phyloP scores from a whole-genome alignment of 495 filamentous ascomycete species.

The Xylaria longipes region DNA sequence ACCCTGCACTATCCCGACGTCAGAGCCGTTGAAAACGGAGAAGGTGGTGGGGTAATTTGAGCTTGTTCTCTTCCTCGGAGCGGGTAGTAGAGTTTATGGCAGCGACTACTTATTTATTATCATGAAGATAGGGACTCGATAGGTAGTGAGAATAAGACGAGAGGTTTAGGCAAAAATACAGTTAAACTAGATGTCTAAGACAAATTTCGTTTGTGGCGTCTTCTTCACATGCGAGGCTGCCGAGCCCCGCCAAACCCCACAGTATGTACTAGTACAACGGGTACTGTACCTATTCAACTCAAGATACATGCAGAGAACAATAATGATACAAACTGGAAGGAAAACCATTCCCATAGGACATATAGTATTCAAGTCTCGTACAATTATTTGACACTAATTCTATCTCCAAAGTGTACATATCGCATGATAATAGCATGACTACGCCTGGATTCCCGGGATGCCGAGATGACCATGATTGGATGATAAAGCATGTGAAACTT shows the following conservation, averaged over 20 bases:
- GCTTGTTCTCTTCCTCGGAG: background rate
- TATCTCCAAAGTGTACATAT: background rate
- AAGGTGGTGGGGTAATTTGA: background rate
- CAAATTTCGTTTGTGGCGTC: background rate
- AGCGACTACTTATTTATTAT: background rate
- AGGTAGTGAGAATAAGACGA: background rate
- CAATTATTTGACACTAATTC: background rate
- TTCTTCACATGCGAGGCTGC: slow-evolving; percentile 12
- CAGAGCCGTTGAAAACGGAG: slow-evolving; percentile 4
- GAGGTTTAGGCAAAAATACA: background rate
- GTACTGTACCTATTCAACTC: background rate
- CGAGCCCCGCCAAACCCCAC: background rate
- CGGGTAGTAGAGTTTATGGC: background rate
- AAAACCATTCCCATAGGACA: too few species aligned
- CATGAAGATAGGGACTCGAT: background rate
- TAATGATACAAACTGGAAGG: too few species aligned
- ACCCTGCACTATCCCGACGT: slow-evolving; percentile 4
- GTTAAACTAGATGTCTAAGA: background rate
- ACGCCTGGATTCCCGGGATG: background rate
- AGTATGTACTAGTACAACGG: background rate
- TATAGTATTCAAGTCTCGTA: background rate
- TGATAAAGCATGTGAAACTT: slow-evolving; percentile 12
- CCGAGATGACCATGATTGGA: slow-evolving; percentile 7
- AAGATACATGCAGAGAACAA: too few species aligned
- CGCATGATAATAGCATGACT: slow-evolving; percentile 20